Conservation (phyloP, 2,329 filamentous ascomycete genomes). For the Chrysosporium keratinophilum region DNA sequence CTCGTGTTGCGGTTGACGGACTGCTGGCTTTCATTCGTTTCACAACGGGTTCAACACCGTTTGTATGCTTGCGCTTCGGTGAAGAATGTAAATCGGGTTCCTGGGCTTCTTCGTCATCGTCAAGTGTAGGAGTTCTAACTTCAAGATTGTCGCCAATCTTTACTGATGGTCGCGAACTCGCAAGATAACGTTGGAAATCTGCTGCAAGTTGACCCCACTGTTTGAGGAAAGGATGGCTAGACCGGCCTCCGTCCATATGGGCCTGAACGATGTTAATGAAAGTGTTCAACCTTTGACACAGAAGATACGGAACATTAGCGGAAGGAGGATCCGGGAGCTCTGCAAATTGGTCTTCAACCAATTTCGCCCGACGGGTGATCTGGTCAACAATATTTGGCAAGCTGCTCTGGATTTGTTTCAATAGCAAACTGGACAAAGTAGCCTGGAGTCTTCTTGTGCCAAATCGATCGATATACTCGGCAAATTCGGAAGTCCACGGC, state of each 20-base stretch:
- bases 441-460: slow-evolving; percentile 44
- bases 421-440: slow-evolving; percentile 40
- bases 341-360: slow-evolving; percentile 47
- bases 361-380: slow-evolving; percentile 39
- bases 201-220: slow-evolving; percentile 39
- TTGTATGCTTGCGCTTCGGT: slow-evolving; percentile 11
- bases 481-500: slow-evolving; percentile 40
- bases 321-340: slow-evolving; percentile 56
- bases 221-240: slow-evolving; percentile 34
- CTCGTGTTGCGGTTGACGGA: not conserved
- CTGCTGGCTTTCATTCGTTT: slow-evolving; percentile 9
- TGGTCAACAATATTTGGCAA: slow-evolving; percentile 29
- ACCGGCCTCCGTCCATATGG: slow-evolving; percentile 43
- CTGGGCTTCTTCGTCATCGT: slow-evolving; percentile 9
- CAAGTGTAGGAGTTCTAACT: not conserved
- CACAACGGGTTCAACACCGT: not conserved
- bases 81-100: slow-evolving; percentile 6
- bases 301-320: slow-evolving; percentile 54
- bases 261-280: slow-evolving; percentile 48
- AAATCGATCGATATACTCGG: slow-evolving; percentile 36
- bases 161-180: slow-evolving; percentile 33
- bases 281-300: slow-evolving; percentile 49
- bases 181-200: slow-evolving; percentile 43
- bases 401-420: slow-evolving; percentile 36
- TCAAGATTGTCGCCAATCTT: slow-evolving; percentile 23